Percentiles rank a stretch among this genome's conserved stretches.
Evolutionary conservation across 1,139 yeast species (phyloP).

Genomic region (Candida albicans): DNA sequence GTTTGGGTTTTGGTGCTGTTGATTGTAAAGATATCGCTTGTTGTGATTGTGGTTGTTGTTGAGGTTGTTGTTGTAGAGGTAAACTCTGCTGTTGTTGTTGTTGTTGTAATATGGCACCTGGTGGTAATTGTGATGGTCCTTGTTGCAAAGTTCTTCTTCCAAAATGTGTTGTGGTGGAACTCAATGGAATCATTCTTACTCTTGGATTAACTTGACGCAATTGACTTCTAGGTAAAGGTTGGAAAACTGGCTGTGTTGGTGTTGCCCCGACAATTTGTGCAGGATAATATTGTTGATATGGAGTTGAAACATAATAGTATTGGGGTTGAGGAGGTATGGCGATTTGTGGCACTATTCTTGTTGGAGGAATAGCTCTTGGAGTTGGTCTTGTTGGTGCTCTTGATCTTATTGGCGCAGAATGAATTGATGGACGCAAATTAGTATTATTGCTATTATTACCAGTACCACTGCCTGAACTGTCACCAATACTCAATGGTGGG

Average conservation of each 20-base stretch:
- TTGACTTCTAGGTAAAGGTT: constrained; percentile 4
- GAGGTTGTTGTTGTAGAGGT: neutral
- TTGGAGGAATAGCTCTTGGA: neutral
- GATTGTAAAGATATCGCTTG: constrained; percentile 1
- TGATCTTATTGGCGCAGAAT: constrained; percentile 45
- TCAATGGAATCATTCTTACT: constrained; percentile 12
- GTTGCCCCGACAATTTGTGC: neutral
- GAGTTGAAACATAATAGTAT: constrained; percentile 6
- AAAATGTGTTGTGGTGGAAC: constrained; percentile 10
- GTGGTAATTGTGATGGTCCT: constrained; percentile 4
- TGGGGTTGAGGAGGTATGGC: constrained; percentile 7
- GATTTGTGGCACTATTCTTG: constrained; percentile 4
- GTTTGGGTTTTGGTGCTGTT: neutral
- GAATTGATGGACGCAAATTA: constrained; percentile 32
- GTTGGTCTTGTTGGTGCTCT: constrained; percentile 10
- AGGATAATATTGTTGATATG: constrained; percentile 9
- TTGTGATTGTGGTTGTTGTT: constrained; percentile 2
- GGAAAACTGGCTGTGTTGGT: constrained; percentile 3
- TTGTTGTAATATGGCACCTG: constrained; percentile 3
- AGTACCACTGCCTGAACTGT: neutral
- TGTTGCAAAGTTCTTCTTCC: constrained; percentile 5
- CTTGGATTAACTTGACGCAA: constrained; percentile 7
- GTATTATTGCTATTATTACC: neutral
- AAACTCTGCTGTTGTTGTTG: constrained; percentile 1
- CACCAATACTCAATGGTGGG: constrained; percentile 37